phyloP scores from a whole-genome alignment of 345 rosid genomes.

The Moricandia arvensis region DNA sequence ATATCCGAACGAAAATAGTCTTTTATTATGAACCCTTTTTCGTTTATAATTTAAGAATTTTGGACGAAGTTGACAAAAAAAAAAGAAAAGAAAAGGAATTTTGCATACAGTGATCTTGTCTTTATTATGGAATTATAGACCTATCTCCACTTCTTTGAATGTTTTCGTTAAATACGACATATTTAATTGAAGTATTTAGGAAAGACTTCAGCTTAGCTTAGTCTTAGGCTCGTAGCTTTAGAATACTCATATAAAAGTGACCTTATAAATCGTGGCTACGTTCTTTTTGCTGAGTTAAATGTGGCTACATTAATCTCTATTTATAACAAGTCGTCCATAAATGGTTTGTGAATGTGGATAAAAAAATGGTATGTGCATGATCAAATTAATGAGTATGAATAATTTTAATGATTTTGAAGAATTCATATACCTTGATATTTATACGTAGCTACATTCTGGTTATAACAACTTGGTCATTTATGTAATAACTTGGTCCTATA shows the following conservation, averaged over 20 bases:
- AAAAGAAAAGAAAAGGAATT: background rate
- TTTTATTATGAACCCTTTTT: background rate
- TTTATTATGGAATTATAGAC: conserved; percentile 12
- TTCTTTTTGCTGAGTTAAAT: conserved; percentile 2
- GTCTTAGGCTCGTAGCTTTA: conserved; percentile 1
- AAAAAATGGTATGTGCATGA: too few species aligned
- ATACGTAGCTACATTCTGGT: conserved; percentile 12
- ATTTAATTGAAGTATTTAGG: background rate
- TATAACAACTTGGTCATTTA: background rate
- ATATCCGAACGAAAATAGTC: conserved; percentile 9
- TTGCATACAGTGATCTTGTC: background rate
- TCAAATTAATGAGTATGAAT: background rate
- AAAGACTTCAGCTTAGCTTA: background rate
- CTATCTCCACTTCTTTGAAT: conserved; percentile 5
- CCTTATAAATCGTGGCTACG: conserved; percentile 15
- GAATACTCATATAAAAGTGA: background rate
- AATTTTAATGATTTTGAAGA: background rate
- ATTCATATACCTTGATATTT: background rate
- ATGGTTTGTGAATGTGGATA: too few species aligned
- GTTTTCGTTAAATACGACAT: conserved; percentile 5
- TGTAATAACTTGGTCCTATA: background rate
- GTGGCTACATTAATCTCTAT: conserved; percentile 13
- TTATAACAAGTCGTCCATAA: background rate
- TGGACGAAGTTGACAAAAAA: conserved; percentile 10
- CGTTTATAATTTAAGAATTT: background rate